Conservation (phyloP, 345 rosid species). For the Pistacia vera region DNA sequence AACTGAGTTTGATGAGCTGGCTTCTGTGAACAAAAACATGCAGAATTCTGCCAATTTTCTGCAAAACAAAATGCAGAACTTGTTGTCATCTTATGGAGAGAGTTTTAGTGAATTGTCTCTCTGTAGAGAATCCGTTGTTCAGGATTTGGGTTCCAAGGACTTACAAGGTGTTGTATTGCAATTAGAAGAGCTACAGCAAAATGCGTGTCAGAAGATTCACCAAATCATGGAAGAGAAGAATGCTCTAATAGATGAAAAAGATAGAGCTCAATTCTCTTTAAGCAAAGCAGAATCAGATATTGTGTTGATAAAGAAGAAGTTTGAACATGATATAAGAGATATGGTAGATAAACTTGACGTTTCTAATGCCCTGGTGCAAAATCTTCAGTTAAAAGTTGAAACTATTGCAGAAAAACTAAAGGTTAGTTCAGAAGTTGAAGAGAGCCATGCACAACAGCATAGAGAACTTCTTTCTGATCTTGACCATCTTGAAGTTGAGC, state of each 20-base stretch:
- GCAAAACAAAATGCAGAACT: conserved; percentile 46
- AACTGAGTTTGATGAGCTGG: conserved; percentile 48
- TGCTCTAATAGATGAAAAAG: conserved; percentile 51
- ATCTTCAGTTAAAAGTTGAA: conserved; percentile 69
- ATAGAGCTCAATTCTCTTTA: conserved; percentile 42
- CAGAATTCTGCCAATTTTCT: conserved; percentile 42
- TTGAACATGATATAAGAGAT: conserved; percentile 44
- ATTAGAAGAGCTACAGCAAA: conserved; percentile 60
- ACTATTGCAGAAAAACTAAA: conserved; percentile 51
- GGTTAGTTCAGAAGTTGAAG: conserved; percentile 58
- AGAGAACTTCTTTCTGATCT: conserved; percentile 57
- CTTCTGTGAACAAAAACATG: conserved; percentile 48
- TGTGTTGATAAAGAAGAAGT: conserved; percentile 54
- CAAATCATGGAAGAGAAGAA: conserved; percentile 61
- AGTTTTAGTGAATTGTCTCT: conserved; percentile 36
- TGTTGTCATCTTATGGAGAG: conserved; percentile 47
- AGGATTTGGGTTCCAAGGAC: conserved; percentile 47
- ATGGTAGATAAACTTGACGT: conserved; percentile 48
- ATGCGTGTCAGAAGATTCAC: conserved; percentile 46
- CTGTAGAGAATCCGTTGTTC: conserved; percentile 32
- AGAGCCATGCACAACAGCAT: conserved; percentile 44
- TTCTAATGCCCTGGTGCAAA: conserved; percentile 50
- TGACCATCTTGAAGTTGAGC: conserved; percentile 52
- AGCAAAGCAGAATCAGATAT: conserved; percentile 53
- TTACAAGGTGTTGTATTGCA: conserved; percentile 32